Evolutionary conservation across 805 yeast species (phyloP), one percentile per base, ranked within the genome.

Genomic region (Candida alai): DNA sequence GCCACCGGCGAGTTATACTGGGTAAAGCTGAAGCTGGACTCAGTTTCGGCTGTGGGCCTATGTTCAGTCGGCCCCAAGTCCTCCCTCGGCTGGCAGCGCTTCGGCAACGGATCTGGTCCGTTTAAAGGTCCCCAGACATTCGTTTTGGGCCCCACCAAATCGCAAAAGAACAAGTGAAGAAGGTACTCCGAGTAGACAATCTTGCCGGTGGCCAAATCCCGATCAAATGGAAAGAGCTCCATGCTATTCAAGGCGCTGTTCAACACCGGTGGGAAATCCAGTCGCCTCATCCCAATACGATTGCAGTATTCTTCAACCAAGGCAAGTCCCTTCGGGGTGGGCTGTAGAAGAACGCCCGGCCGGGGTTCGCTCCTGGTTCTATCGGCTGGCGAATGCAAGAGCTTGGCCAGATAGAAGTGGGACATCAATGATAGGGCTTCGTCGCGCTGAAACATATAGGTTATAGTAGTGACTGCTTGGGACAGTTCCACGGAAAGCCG

Each of bases 261-360:
- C 15, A 86, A 47, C n/a, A 83, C 66, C 0, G 52, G 48, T 1
- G 80, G 80, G 17, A 60, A 47, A 1, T 44, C 37, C 1, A 47
- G 39, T 11, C 56, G 55, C 28, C 59, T 65, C 30, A 78, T 54
- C 0, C 88, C 94, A 30, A 70, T 55, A 26, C 64, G 72, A 32
- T 66, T 62, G 41, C 82, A 77, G 52, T 80, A 86, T 12, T 67
- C 62, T 32, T 75, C 76, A 2, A 89, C 56, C 0, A 86, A 49
- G 0, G 87, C 79, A 6, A 87, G 77, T 1, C 97, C 97, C 50
- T 90, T 90, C 0, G 97, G 88, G 0, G 96, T 86, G 4, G 96
- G 95, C 51, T 90, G 97, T 19, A 86, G 51, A 2, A 64, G 40
- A 0, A 66, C 60, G 4, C 58, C 62, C 0, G 49, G 58, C 32